These are phyloP conservation scores for Paramecium pentaurelia DNA, from an alignment of 73 alveolate genomes.

Conservation along the genomic window DNA sequence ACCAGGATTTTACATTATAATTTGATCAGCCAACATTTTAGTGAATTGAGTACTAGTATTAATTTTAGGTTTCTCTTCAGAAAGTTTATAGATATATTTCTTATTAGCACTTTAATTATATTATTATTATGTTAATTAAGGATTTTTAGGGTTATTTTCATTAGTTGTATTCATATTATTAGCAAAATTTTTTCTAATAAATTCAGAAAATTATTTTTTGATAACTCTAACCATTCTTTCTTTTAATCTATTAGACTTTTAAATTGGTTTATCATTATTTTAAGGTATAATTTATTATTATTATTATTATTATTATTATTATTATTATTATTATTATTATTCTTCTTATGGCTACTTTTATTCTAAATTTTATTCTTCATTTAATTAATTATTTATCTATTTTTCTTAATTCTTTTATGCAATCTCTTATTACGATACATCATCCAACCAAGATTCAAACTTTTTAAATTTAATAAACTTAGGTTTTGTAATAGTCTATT, in stretches of 20 bases:
- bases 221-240: slow-evolving; percentile 28
- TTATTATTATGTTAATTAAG: not conserved
- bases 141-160: not conserved
- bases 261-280: not conserved
- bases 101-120: not conserved
- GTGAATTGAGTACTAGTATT: not conserved
- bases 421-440: not conserved
- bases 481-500: not conserved
- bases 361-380: not conserved
- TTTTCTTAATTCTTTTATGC: not conserved
- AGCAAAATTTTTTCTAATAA: slow-evolving; percentile 16
- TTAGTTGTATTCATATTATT: not conserved
- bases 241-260: not conserved
- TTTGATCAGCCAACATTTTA: not conserved
- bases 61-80: not conserved
- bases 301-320: not conserved
- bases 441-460: not conserved
- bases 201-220: not conserved
- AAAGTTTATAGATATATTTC: not conserved
- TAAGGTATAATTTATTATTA: not conserved
- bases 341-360: not conserved
- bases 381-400: not conserved
- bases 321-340: not conserved
- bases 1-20: not conserved
- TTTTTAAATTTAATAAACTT: not conserved